Base-by-base conservation (phyloP, 2,329 filamentous ascomycete species). In the Lachnellula hyalina region DNA sequence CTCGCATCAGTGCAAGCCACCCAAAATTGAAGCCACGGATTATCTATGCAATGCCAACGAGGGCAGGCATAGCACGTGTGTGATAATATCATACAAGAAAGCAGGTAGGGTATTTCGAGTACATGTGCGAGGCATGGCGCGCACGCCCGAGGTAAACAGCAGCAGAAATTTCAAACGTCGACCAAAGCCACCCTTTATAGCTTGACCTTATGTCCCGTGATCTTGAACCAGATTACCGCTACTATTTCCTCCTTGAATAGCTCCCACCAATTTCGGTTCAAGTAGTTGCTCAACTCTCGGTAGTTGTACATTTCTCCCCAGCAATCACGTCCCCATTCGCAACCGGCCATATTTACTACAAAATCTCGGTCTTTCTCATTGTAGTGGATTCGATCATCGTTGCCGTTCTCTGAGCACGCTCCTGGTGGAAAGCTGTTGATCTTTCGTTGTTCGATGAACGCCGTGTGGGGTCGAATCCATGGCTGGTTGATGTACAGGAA, bases 291-390 rank as follows among this genome's bases (percentile, higher is more conserved):
- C 67, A 96, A 80, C 71, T 96, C 86, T 51, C 92, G 88, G 75
- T 91, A 99, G 70, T 88, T 87, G 75, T 96, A 96, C 85, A 99
- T 96, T 74, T 99, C 94, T 38, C 86, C 87, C 93, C 93, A 97
- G 72, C 94, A 99, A 74, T 99, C 93, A 49, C 94, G 84, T 4
- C 93, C 93, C 87, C 90, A 97, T 72, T 96, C 88, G 70, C 94
- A 99, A 4, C 94, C 94, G 5, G 94, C 94, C 93, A 99, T 97
- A 72, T 96, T 99, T 66, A 99, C 93, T 47, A 97, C 65, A 67
- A 99, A 96, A 71, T 99, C 94, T 28, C 90, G 83, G 56, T 95
- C 91, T 42, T 83, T 78, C 71, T 94, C 79, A 63, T 88, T 80
- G 71, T 99, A 99, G 73, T 99, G 95, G 58, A 95, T 86, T 15